These are phyloP conservation scores for Kalmanozyma brasiliensis DNA, from an alignment of 1,284 basidiomycete species.

Conservation along the genomic window DNA sequence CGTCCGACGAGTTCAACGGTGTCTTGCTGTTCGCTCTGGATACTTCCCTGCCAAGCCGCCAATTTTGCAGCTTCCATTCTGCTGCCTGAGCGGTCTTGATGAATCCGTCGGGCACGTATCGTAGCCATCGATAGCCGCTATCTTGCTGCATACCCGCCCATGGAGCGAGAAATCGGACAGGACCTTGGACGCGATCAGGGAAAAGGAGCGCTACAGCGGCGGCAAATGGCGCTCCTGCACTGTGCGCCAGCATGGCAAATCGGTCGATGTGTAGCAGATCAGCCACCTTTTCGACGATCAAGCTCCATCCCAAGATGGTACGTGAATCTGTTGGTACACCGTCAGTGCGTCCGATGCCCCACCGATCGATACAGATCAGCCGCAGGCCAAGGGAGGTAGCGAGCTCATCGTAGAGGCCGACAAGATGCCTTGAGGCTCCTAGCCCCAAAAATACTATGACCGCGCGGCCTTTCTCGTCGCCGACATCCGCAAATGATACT, in stretches of 20 bases:
- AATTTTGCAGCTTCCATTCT: conserved; percentile 94
- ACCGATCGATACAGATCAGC: conserved; percentile 93
- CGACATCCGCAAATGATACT: conserved; percentile 93
- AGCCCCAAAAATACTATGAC: conserved; percentile 91
- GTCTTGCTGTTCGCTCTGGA: conserved; percentile 4
- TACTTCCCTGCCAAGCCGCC: conserved; percentile 84
- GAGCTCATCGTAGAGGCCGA: conserved; percentile 95
- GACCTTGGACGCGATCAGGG: conserved; percentile 81
- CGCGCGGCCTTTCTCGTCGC: conserved; percentile 81
- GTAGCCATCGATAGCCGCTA: conserved; percentile 93
- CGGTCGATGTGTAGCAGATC: conserved; percentile 80
- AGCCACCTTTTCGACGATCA: conserved; percentile 87
- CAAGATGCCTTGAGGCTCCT: conserved; percentile 91
- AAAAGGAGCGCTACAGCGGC: conserved; percentile 82
- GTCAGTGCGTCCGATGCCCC: conserved; percentile 88
- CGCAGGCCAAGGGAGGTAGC: conserved; percentile 85
- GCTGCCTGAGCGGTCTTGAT: conserved; percentile 95
- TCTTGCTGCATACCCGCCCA: conserved; percentile 89
- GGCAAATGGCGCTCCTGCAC: conserved; percentile 95
- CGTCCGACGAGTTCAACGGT: conserved; percentile 3
- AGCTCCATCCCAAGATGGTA: conserved; percentile 89
- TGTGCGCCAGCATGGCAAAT: conserved; percentile 92
- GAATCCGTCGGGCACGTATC: conserved; percentile 91
- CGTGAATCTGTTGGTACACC: conserved; percentile 76
- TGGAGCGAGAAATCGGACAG: conserved; percentile 89